Evolutionary conservation across 805 yeast species (phyloP), one percentile per base, ranked within the genome.

Genomic region (Cyberlindnera veronae): DNA sequence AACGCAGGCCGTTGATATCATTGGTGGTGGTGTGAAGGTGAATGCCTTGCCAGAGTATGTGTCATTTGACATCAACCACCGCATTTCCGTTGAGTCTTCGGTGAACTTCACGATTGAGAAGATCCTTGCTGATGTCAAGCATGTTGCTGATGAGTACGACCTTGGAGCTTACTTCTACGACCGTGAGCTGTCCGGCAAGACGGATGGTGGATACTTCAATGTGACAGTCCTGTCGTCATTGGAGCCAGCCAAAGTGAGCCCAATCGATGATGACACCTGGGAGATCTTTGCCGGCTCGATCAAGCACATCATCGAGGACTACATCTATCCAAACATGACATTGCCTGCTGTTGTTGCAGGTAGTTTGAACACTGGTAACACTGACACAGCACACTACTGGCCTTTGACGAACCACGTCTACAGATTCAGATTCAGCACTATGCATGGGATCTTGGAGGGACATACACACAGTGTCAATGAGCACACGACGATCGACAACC

Each of bases 311-410:
- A 76, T 75, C 53, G 86, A 81, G 57, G 81, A 80, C 35, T 56
- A 51, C 45, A 45, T 73, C 61, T 53, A 66, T 52, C 46, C 58
- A 15, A 64, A 61, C n/a, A 41, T 66, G 35, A 61, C 57, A 3
- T 57, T 62, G 16, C 42, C 59, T n/a, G 55, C 69, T 13, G 51
- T 73, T 29, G 70, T 77, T 13, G 68, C 83, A 3, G 87, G 89
- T 3, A 64, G 74, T 19, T 57, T 82, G 29, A 74, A 77, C 71
- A 68, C 84, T 3, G 89, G 82, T 16, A 82, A 81, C 60, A 83
- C 90, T 3, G 90, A 84, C 54, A 82, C 89, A 5, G 64, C 68
- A 42, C 68, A 73, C 52, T 84, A 79, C 60, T 81, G 87, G 88
- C 55, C 62, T 31, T 62, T 84, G 50, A 73, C 83, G 3, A 59